Evolutionary conservation across 331 rosid genomes (phyloP).

Genomic region (Malus hybrid): DNA sequence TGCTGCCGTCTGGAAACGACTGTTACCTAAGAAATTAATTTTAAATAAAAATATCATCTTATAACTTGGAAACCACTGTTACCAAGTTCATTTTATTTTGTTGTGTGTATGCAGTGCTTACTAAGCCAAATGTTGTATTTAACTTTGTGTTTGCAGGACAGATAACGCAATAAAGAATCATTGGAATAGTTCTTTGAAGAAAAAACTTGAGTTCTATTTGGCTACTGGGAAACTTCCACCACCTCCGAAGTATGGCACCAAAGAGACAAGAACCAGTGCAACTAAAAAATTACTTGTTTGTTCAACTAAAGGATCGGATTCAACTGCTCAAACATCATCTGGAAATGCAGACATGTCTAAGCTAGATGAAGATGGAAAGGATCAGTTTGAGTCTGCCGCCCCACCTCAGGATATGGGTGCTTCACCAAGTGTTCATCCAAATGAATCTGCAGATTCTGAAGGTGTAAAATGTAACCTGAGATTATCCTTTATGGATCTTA

Average conservation of each 20-base stretch:
- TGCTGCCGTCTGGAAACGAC: background rate
- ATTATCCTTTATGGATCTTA: slow-evolving; percentile 33
- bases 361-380: slow-evolving; percentile 49
- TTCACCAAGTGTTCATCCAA: slow-evolving; percentile 48
- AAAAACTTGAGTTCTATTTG: slow-evolving; percentile 80
- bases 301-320: slow-evolving; percentile 49
- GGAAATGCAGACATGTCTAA: slow-evolving; percentile 50
- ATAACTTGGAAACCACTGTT: background rate
- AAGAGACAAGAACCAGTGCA: slow-evolving; percentile 44
- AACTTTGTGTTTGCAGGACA: slow-evolving; percentile 55
- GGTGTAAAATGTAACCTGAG: slow-evolving; percentile 44
- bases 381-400: slow-evolving; percentile 56
- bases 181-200: slow-evolving; percentile 99
- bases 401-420: slow-evolving; percentile 44
- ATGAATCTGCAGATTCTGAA: slow-evolving; percentile 62
- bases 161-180: slow-evolving; percentile 98
- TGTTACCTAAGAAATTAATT: background rate
- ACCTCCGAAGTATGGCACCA: slow-evolving; percentile 51
- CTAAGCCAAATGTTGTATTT: background rate
- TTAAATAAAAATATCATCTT: too few species aligned
- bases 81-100: background rate
- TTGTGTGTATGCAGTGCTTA: background rate
- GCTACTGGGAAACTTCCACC: slow-evolving; percentile 93
- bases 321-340: slow-evolving; percentile 60
- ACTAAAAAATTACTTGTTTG: slow-evolving; percentile 32